Evolutionary conservation across 768 basidiomycete species (phyloP), one percentile per base, ranked within the genome.

Genomic region (Russula foetens): DNA sequence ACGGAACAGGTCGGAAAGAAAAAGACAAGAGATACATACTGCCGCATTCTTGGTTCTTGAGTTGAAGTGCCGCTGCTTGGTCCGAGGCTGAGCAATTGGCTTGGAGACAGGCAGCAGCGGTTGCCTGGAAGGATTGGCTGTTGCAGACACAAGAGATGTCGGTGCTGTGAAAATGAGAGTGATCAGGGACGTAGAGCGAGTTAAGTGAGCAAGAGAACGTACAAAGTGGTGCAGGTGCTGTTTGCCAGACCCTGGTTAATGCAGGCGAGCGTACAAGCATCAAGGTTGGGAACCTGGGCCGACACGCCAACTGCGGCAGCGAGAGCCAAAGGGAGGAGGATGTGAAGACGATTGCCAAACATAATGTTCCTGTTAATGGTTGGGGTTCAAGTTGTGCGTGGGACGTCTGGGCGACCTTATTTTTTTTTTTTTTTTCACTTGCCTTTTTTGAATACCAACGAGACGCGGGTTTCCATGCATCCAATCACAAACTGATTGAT

Each of bases 21-120:
- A 17, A 5, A 14, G 33, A 17, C 1, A 6, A 2, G 12, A 31
- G 19, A 15, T 4, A 29, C 26, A 39, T 62, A 70, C 64, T 55
- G n/a, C 55, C 72, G 66, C 80, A 80, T 60, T 76, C 61, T 4
- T 39, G 0, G 2, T 47, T 2, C 57, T 79, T 72, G 29, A 77
- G 70, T 12, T 54, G 53, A 12, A 23, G 1, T 0, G 79, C 80
- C 1, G 71, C n/a, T 1, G 53, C 7, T 0, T 66, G 1, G 11
- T 80, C 79, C 0, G 56, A 51, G 0, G 69, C 0, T 0, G 74
- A 66, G 60, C 79, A 81, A 43, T 66, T 72, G 1, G 62, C n/a
- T 23, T 29, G 1, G 23, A 81, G 69, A 64, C 79, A 81, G 7
- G 29, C 1, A 0, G 1, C 8, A 2, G 74, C 74, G 1, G 68